Base-by-base conservation (phyloP, 2,329 filamentous ascomycete species). In the Epicoccum nigrum region DNA sequence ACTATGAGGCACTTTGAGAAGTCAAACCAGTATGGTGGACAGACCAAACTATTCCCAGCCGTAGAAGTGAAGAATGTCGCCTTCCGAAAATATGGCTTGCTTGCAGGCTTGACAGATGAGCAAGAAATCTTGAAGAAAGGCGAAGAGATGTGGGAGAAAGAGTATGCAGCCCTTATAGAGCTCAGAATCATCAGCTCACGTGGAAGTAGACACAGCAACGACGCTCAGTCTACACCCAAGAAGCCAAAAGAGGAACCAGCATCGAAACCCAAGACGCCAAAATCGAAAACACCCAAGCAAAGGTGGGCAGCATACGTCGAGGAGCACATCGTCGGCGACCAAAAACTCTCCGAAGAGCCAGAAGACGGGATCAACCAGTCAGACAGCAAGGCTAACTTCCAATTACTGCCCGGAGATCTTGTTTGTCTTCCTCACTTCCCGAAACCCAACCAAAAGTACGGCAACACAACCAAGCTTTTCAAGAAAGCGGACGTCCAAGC, bases 401-500 rank as follows among this genome's bases (percentile, higher is more conserved):
- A 19, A 9, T 41, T 60, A 4, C 35, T 48, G 13, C 55, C 55
- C 3, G 20, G 27, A 12, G 59, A 60, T 20, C 20, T 60, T 12
- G 46, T 39, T 4, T 50, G 49, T 7, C 17, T 60, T 20, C 37
- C 52, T 31, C 44, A 47, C 34, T 56, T 56, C 27, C 45, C 45
- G 1, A 60, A 54, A 23, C 45, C 35, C 16, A 59, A 58, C 12
- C 37, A n/a, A n/a, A n/a, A n/a, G n/a, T n/a, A n/a, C n/a, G 51
- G 55, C 11, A 56, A 56, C 11, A 54, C 27, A 11, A 54, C 34
- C 7, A 60, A 62, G 46, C n/a, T 59, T 8, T 62, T 60, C 34
- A 27, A 53, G 4, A 47, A 47, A n/a, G 28, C 34, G 4, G 47
- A 51, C 28, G 53, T 55, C 8, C 32, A 46, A 19, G 20, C 8